Evolutionary conservation across 1,284 basidiomycete genomes (phyloP).

Genomic region (Singerocomus inundabilis): DNA sequence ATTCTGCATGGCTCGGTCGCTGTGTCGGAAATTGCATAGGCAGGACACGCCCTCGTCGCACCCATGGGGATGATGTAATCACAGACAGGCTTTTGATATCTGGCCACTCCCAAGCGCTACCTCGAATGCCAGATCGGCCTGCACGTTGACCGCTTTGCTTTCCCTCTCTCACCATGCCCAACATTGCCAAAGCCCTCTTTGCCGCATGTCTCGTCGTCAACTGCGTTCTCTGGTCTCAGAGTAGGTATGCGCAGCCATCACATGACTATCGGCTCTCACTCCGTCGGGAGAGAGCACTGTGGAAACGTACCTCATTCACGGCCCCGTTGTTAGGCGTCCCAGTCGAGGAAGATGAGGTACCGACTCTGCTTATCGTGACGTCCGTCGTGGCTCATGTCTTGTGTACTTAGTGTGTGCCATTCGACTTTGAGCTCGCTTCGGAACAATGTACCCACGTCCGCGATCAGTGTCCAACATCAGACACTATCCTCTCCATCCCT

Average conservation of each 20-base stretch:
- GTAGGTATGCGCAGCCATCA: slow-evolving; percentile 47
- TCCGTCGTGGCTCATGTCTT: background rate
- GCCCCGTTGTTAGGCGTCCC: background rate
- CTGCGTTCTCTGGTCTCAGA: slow-evolving; percentile 63
- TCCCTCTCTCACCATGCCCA: slow-evolving; percentile 35
- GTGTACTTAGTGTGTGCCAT: slow-evolving; percentile 55
- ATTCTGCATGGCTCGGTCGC: slow-evolving; percentile 3
- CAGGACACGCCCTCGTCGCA: background rate
- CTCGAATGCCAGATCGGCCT: slow-evolving; percentile 4
- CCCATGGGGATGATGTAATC: slow-evolving; percentile 12
- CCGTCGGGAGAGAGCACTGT: background rate
- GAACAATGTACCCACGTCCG: slow-evolving; percentile 66
- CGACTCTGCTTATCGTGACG: background rate
- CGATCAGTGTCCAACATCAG: slow-evolving; percentile 49
- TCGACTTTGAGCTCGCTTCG: slow-evolving; percentile 45
- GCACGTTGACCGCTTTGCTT: slow-evolving; percentile 3
- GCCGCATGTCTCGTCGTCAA: slow-evolving; percentile 50
- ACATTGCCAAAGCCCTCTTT: slow-evolving; percentile 48
- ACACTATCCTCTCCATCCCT: slow-evolving; percentile 66
- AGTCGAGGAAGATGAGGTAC: slow-evolving; percentile 14
- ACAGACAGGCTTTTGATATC: background rate
- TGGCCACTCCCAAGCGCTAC: background rate
- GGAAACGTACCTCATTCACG: slow-evolving; percentile 8
- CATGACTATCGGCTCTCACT: slow-evolving; percentile 20
- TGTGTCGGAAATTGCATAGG: slow-evolving; percentile 6